Conservation (phyloP, 2,329 filamentous ascomycete species). For the Botrytis tulipae region DNA sequence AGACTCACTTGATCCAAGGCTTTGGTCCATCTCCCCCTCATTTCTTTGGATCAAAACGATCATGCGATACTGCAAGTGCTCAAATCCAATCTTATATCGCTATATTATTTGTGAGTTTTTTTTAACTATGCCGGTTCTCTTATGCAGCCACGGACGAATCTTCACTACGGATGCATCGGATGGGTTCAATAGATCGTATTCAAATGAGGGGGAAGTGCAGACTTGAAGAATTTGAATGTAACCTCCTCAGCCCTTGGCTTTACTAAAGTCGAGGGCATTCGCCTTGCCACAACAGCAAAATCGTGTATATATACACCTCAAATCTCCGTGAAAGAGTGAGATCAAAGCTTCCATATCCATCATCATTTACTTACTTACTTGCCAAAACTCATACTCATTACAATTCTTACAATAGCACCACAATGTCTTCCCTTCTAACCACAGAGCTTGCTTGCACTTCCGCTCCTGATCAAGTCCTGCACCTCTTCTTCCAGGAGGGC, state of each 20-base stretch:
- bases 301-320: constrained; percentile 11
- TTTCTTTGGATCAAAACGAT: background rate
- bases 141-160: background rate
- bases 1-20: background rate
- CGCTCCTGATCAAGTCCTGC: constrained; percentile 7
- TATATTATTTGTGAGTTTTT: background rate
- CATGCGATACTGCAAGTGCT: constrained; percentile 8
- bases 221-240: background rate
- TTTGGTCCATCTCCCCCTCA: background rate
- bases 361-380: background rate
- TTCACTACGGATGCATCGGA: background rate
- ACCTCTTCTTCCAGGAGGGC: constrained; percentile 14
- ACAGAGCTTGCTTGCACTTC: constrained; percentile 6
- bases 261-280: background rate
- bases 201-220: constrained; percentile 1
- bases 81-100: background rate
- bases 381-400: background rate
- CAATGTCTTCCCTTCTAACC: constrained; percentile 14
- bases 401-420: background rate
- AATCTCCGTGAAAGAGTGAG: background rate
- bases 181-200: background rate
- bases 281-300: background rate
- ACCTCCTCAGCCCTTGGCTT: background rate
- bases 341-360: background rate
- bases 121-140: background rate